A percentile compares a stretch with the other conserved stretches of the same genome.
phyloP scores from a whole-genome alignment of 441 rosid genomes.

The Metrosideros polymorpha region DNA sequence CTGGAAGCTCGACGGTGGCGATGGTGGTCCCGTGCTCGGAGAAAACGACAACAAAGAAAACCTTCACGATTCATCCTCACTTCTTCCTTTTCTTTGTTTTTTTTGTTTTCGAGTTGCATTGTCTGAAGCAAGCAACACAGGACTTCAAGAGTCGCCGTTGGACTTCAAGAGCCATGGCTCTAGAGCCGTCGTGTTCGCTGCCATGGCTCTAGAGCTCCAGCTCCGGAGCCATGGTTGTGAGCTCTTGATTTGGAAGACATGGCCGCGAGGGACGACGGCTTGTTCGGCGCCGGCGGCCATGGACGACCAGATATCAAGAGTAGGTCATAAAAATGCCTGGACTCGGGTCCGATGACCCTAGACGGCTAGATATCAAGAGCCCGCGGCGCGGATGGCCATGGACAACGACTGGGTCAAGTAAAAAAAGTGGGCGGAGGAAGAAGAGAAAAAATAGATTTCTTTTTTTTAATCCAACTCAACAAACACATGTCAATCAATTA shows the following conservation, averaged over 20 bases:
- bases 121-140: background rate
- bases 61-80: background rate
- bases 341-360: too few relatives aligned
- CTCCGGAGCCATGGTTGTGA: too few relatives aligned
- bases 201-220: too few relatives aligned
- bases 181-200: too few relatives aligned
- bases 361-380: too few relatives aligned
- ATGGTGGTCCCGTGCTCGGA: background rate
- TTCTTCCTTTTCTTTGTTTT: background rate
- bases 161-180: too few relatives aligned
- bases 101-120: background rate
- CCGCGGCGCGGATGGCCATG: rapidly evolving
- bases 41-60: background rate
- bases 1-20: too few relatives aligned
- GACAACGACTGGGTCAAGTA: too few relatives aligned
- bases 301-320: background rate
- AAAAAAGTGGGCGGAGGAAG: too few relatives aligned
- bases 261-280: background rate
- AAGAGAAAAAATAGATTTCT: too few relatives aligned
- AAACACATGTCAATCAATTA: background rate
- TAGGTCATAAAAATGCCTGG: too few relatives aligned
- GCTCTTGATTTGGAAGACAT: too few relatives aligned
- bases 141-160: background rate
- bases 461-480: rapidly evolving
- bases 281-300: background rate